Base-by-base conservation (phyloP, 805 yeast species). In the Isabelozyma gotoi region DNA sequence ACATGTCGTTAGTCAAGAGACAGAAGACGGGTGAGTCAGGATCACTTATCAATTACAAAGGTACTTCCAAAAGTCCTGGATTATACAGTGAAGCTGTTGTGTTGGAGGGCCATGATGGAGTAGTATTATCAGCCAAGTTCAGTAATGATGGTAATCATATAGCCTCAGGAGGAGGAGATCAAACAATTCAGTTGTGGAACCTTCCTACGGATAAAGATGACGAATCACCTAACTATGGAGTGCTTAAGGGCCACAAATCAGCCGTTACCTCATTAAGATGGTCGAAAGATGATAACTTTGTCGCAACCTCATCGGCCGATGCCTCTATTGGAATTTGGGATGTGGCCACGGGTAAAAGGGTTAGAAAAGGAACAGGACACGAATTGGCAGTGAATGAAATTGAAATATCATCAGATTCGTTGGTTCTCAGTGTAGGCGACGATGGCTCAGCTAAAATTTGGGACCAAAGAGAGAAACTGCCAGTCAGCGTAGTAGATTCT, bases 91-190 rank as follows among this genome's bases (percentile, higher is more conserved):
- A 49, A 5, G 64, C 65, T 0, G 62, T 76, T 10, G 64, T 65
- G 12, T 58, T 82, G 5, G 72, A 69, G 42, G 82, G 82, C 6
- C 85, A 82, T 51, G 50, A 62, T 11, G 82, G 82, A 0, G 65
- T 83, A 1, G 82, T 82, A 0, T 63, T 79, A 14, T 59, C 80
- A 2, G 73, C 77, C 4, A 65, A 71, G 38, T 84, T 84, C 63
- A 80, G 71, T 54, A 62, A 56, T 2, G 62, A 67, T 19, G 91
- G 89, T 0, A 56, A 65, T 5, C 49, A 61, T 6, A 60, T 84
- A 15, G 91, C 85, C 0, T 73, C 89, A 2, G 85, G 82, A 4
- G 86, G 90, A 2, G 48, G 68, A 14, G 92, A 86, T 52, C 69
- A 68, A 42, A 56, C 66, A n/a, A 63, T 82, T 32, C 63, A 63